Base-by-base conservation (phyloP, 1,284 basidiomycete genomes). In the Melampsora americana region DNA sequence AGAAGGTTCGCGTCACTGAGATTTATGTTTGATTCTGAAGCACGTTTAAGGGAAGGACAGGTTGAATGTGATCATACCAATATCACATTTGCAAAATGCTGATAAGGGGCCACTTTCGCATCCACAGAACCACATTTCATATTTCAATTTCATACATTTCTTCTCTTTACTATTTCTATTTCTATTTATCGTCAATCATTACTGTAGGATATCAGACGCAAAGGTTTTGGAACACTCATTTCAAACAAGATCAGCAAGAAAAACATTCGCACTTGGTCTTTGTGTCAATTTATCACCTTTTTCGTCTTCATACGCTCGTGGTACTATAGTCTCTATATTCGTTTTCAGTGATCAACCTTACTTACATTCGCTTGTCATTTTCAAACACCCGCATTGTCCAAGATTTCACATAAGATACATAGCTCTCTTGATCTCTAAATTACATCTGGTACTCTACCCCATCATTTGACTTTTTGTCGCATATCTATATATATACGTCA, bases 201-300 rank as follows among this genome's bases (percentile, higher is more conserved):
- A 5, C 16, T 53, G 11, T 53, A 56, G 28, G 53, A 56, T 56
- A 56, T 56, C 14, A 9, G 18, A 56, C 53, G n/a, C n/a, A 56
- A n/a, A n/a, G 53, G 28, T 2, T 28, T n/a, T 23, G 9, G 18
- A 23, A 23, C 53, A 28, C 53, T 56, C 28, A 56, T 56, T 56
- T 56, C 53, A 56, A 56, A 56, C 53, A 23, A 23, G 53, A 56
- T 28, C 53, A 56, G 28, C 53, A 28, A n/a, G n/a, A 56, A 23
- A n/a, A 56, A 56, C 53, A 56, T 3, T 16, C 28, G 20, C 28
- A 56, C 53, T 56, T 42, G 39, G 1, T 42, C 39, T 42, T 42
- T 20, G 53, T 56, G n/a, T 28, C 9, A 56, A 56, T 56, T 28
- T 56, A 23, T 16, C 9, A 56, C 53, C 53, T 11, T 56, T 56